A percentile compares a stretch with the other conserved stretches of the same genome.
phyloP scores from a whole-genome alignment of 371 early-diverging fungal genomes.

The Lichtheimia ornata region DNA sequence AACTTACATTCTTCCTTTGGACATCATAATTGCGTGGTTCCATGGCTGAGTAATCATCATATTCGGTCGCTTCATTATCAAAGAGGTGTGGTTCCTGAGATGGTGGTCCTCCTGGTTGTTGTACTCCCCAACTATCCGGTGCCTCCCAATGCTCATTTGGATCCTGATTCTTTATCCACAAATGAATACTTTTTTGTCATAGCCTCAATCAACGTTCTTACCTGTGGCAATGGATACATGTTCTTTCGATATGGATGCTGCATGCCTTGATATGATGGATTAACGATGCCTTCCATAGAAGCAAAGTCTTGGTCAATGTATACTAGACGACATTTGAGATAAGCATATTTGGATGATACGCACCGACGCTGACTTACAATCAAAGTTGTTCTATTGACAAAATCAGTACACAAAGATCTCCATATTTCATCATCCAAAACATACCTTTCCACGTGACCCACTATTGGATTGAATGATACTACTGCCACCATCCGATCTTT shows the following conservation, averaged over 20 bases:
- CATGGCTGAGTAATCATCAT: conserved; percentile 38
- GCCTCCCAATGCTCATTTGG: conserved; percentile 57
- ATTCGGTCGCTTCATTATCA: conserved; percentile 34
- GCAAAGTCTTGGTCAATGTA: conserved; percentile 47
- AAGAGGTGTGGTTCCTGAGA: conserved; percentile 16
- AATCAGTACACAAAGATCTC: not conserved
- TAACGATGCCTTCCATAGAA: conserved; percentile 53
- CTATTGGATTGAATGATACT: not conserved
- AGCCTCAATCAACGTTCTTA: not conserved
- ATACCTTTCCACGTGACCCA: conserved; percentile 7
- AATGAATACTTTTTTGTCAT: not conserved
- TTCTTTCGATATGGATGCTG: conserved; percentile 5
- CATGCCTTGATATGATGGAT: conserved; percentile 28
- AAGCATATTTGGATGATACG: not conserved
- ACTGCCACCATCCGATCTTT: conserved; percentile 14
- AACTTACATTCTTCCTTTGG: conserved; percentile 35
- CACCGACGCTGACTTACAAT: conserved; percentile 12
- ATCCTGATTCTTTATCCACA: conserved; percentile 1
- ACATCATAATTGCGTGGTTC: conserved; percentile 32
- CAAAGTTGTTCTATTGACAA: conserved; percentile 8
- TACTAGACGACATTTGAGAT: conserved; percentile 3
- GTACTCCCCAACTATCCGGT: conserved; percentile 74
- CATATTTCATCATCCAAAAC: too few relatives aligned
- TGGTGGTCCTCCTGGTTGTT: conserved; percentile 31
- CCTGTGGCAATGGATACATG: conserved; percentile 1